Percentiles rank a stretch among this genome's conserved stretches.
phyloP scores from a whole-genome alignment of 2,329 filamentous ascomycete species.

The Colletotrichum euphorbiae region DNA sequence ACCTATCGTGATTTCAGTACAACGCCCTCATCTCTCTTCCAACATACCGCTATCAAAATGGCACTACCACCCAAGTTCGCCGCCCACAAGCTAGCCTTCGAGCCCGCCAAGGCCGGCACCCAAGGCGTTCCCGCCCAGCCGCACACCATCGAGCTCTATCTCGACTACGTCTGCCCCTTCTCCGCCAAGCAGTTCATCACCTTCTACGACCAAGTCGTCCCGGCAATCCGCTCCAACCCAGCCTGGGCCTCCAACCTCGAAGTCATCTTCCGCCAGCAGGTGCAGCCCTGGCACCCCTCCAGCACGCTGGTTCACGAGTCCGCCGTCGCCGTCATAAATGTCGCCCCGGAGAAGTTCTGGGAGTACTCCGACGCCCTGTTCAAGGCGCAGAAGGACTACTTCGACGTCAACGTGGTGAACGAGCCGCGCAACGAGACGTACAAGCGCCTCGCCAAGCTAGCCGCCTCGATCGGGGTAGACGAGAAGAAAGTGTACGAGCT shows the following conservation, averaged over 20 bases:
- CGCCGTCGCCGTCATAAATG: conserved; percentile 79
- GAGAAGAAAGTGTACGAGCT: conserved; percentile 76
- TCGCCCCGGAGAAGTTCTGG: conserved; percentile 81
- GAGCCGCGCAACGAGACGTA: conserved; percentile 91
- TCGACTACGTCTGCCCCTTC: conserved; percentile 91
- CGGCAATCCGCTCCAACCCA: conserved; percentile 72
- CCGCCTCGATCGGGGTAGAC: conserved; percentile 73
- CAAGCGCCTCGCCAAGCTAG: conserved; percentile 80
- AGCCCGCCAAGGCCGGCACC: conserved; percentile 48
- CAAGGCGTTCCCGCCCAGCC: conserved; percentile 55
- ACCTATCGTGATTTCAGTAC: not conserved
- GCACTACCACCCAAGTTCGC: conserved; percentile 82
- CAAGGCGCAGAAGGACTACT: conserved; percentile 78
- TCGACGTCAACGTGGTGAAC: conserved; percentile 85
- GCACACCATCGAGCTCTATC: conserved; percentile 75
- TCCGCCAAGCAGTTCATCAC: conserved; percentile 80
- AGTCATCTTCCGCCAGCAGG: conserved; percentile 88
- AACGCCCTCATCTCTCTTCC: not conserved
- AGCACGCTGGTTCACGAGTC: conserved; percentile 86
- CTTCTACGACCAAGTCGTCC: conserved; percentile 73
- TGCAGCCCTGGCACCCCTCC: conserved; percentile 95
- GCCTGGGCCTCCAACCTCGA: conserved; percentile 67
- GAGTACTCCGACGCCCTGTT: conserved; percentile 77
- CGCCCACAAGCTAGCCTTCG: conserved; percentile 73
- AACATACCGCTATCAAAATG: conserved; percentile 60